Base-by-base conservation (phyloP, 2,329 filamentous ascomycete genomes). In the Talaromyces sp. region DNA sequence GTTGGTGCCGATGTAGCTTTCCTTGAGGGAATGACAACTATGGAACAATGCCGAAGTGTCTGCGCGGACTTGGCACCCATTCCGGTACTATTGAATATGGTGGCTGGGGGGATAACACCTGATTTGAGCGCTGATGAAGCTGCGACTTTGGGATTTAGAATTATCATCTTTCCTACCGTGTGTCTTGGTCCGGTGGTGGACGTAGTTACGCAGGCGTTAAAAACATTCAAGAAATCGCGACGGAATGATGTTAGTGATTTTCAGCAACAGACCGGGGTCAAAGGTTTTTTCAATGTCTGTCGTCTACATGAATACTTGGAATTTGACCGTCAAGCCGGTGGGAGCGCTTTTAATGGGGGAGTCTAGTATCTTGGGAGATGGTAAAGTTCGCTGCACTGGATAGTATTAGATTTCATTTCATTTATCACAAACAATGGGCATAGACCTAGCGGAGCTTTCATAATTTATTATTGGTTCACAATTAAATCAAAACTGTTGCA, bases 11-110 rank as follows among this genome's bases (percentile, higher is more conserved):
- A 79, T 54, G 69, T 75, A 2, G 75, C 72, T 1, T 77, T 79
- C 64, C 67, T 77, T 1, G 76, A 78, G 63, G 76, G 74, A 1
- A 68, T 77, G 26, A 70, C 71, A 2, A 74, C 70, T 24, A 69
- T 68, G 26, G 75, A 77, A 58, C 71, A 75, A 69, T 73, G 74
- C 17, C 64, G 64, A 12, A 67, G 69, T 61, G 68, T 68, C 6
- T 70, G 75, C 12, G 56, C 66, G 41, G 73, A 75, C 51, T 68
- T 78, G 62, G 71, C 68, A n/a, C 68, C 68, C 14, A 74, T 71
- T 67, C 75, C 76, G 17, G 62, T 77, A 61, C 57, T 79, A 35
- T 61, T 79, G 61, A 79, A 79, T 62, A 76, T 77, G 71, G 77
- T 79, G 11, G 75, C 77, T 62, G 72, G 77, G 62, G 77, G 76